Evolutionary conservation across 2,329 filamentous ascomycete species (phyloP).

Genomic region (Cercospora beticola): DNA sequence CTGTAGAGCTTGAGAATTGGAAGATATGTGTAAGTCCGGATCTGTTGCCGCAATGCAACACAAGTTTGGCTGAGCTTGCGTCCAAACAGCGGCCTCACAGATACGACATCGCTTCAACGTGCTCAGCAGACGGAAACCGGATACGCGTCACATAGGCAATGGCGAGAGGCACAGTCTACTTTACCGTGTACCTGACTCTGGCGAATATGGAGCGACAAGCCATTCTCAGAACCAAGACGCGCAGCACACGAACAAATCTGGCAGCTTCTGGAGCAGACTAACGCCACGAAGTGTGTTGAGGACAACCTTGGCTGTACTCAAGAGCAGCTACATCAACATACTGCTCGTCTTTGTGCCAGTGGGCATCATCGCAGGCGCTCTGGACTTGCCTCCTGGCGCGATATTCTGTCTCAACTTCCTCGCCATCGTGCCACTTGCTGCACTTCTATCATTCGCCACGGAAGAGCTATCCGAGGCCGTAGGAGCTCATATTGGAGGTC

Average conservation of each 20-base stretch:
- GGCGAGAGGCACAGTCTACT: conserved; percentile 14
- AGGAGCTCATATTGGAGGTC: conserved; percentile 71
- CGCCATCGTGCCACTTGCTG: conserved; percentile 72
- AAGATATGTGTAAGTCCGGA: conserved; percentile 4
- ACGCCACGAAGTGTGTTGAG: conserved; percentile 7
- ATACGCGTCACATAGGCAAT: conserved; percentile 11
- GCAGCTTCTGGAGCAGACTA: conserved; percentile 6
- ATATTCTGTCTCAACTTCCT: conserved; percentile 78
- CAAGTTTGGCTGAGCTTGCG: neutral
- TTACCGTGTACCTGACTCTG: conserved; percentile 13
- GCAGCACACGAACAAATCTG: neutral
- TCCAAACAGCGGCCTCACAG: conserved; percentile 12
- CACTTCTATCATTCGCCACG: conserved; percentile 72
- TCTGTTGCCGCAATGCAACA: neutral
- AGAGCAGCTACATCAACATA: conserved; percentile 62
- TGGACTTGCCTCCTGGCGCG: conserved; percentile 63
- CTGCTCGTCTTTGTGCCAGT: conserved; percentile 71
- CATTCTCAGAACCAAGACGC: neutral
- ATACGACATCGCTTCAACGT: conserved; percentile 19
- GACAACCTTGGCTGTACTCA: conserved; percentile 32
- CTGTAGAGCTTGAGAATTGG: neutral
- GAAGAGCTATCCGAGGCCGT: conserved; percentile 72
- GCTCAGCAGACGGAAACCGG: conserved; percentile 9
- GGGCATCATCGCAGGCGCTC: conserved; percentile 65
- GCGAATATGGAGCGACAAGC: conserved; percentile 3